A percentile compares a stretch with the other conserved stretches of the same genome.
phyloP scores from a whole-genome alignment of 352 stramenopile species.

The Pythium utonaiense region DNA sequence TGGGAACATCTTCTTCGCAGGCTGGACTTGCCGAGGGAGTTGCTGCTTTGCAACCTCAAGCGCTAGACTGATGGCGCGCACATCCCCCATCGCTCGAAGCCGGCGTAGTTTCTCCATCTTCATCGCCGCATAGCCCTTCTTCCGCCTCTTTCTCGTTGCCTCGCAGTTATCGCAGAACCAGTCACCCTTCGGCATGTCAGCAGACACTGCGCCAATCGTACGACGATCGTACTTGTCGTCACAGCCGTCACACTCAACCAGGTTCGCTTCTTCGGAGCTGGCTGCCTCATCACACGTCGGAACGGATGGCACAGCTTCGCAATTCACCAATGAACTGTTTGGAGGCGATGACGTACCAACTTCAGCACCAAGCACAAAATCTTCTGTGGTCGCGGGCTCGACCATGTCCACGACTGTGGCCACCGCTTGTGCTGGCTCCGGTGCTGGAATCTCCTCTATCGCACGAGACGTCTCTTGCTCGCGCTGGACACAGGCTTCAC shows the following conservation, averaged over 20 bases:
- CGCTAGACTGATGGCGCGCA: neutral
- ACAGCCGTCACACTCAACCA: conserved; percentile 73
- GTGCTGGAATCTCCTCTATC: neutral
- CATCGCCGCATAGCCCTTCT: conserved; percentile 25
- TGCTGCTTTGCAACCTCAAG: neutral
- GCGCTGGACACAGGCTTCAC: conserved; percentile 9
- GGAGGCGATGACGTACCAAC: too few relatives aligned
- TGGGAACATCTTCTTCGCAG: neutral
- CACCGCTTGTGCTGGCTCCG: neutral
- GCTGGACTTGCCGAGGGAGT: conserved; percentile 4
- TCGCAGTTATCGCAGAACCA: conserved; percentile 39
- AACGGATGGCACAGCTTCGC: too few relatives aligned
- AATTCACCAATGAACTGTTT: too few relatives aligned
- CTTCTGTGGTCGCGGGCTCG: neutral
- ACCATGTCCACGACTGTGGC: neutral
- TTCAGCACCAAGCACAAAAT: neutral
- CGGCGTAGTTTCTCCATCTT: conserved; percentile 20
- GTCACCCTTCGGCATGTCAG: conserved; percentile 39
- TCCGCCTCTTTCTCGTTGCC: conserved; percentile 12
- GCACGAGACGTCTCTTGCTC: neutral
- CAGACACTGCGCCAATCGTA: conserved; percentile 40
- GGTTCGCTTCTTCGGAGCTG: conserved; percentile 20
- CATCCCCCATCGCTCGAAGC: conserved; percentile 8
- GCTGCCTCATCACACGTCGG: too few relatives aligned
- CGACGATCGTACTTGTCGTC: conserved; percentile 59